Base-by-base conservation (phyloP, 2,329 filamentous ascomycete species). In the Penicillium sp. region DNA sequence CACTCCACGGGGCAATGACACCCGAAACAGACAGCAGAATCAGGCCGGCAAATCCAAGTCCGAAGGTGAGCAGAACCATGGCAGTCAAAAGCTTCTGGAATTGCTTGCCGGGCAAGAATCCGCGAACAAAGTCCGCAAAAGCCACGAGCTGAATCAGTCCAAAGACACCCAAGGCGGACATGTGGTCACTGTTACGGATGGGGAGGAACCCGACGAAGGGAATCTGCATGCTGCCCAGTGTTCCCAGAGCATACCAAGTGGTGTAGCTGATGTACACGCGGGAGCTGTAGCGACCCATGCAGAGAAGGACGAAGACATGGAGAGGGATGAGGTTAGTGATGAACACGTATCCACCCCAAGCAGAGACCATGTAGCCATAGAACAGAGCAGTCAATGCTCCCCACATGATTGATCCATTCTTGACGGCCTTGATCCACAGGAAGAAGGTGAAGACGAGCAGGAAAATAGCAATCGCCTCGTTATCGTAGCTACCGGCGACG, bases 351-450 rank as follows among this genome's bases (percentile, higher is more conserved):
- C 95, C 95, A 84, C 95, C 95, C 95, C 95, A 99, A 18, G 96
- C 96, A 50, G 94, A 95, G 65, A 99, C 95, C 95, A 99, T 99
- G 87, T 99, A 99, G 73, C 95, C 95, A 79, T 99, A 99, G 81
- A 96, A 98, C 56, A 99, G 84, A 44, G 95, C 95, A 69, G 93
- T 95, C 63, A 97, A 83, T 39, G 91, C 93, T 69, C 92, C 94
- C 94, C 94, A 99, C 78, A 97, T 90, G 76, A 96, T 92, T 52
- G 95, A 98, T 27, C 95, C 95, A 59, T 92, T 86, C 83, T 99
- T 99, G 68, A 99, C 85, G 19, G 95, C 92, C 85, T 98, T 98
- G 81, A 99, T 96, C 95, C 95, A 99, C 54, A 99, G 86, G 80
- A 88, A 99, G 80, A 99, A 99, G 75, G 95, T 99, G 77, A 96